These are phyloP conservation scores for Beauveria caledonica DNA, from an alignment of 2,329 filamentous ascomycete genomes.

Conservation along the genomic window DNA sequence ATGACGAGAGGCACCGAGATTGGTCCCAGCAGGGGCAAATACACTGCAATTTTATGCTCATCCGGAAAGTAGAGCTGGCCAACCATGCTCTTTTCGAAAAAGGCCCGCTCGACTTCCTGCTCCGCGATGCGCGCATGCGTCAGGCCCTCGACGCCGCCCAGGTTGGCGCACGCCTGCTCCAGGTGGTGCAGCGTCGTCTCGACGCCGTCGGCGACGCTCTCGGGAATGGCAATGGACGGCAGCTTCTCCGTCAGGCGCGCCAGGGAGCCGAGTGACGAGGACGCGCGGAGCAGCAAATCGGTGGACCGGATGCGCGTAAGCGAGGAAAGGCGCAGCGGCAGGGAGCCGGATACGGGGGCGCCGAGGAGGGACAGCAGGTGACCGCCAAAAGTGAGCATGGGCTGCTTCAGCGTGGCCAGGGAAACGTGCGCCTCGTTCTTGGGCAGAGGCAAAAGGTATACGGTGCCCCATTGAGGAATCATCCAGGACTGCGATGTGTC, in stretches of 20 bases:
- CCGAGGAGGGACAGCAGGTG: conserved; percentile 85
- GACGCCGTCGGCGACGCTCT: conserved; percentile 78
- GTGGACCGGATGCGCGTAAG: conserved; percentile 79
- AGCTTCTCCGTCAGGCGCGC: conserved; percentile 77
- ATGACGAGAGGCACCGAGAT: conserved; percentile 85
- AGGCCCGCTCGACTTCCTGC: conserved; percentile 81
- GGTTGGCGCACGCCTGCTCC: conserved; percentile 62
- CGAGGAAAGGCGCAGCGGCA: conserved; percentile 77
- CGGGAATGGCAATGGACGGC: conserved; percentile 84
- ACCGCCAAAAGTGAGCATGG: conserved; percentile 82
- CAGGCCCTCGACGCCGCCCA: conserved; percentile 60
- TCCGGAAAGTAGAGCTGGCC: conserved; percentile 98
- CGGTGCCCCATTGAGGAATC: conserved; percentile 87
- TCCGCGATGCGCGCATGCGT: conserved; percentile 79
- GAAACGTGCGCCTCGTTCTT: conserved; percentile 44
- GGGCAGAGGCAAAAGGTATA: conserved; percentile 49
- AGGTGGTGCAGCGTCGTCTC: conserved; percentile 71
- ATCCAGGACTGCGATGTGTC: conserved; percentile 65
- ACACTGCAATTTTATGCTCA: conserved; percentile 96
- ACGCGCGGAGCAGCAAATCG: conserved; percentile 78
- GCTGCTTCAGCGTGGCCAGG: conserved; percentile 60
- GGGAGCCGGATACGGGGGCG: conserved; percentile 71
- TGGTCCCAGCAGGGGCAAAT: conserved; percentile 82
- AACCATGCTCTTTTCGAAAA: conserved; percentile 99
- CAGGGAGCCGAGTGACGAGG: conserved; percentile 87